Evolutionary conservation across 345 rosid species (phyloP).

Genomic region (Draba incana): DNA sequence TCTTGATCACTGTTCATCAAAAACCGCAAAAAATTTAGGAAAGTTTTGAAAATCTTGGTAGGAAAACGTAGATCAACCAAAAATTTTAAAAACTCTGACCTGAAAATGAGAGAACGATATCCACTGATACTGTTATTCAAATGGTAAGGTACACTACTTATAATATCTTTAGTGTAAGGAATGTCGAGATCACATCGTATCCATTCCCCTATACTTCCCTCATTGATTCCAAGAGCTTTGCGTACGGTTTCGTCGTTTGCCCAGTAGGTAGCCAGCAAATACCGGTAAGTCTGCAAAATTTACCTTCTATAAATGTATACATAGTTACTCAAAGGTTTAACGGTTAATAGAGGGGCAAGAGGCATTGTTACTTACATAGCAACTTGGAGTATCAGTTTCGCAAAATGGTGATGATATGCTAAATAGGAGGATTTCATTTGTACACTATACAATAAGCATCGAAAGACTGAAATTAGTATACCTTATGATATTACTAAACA

Average conservation of each 20-base stretch:
- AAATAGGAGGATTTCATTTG: neutral
- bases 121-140: constrained; percentile 32
- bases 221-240: constrained; percentile 26
- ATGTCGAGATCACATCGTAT: neutral
- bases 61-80: neutral
- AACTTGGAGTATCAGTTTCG: constrained; percentile 6
- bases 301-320: neutral
- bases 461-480: neutral
- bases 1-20: constrained; percentile 50
- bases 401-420: neutral
- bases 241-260: constrained; percentile 23
- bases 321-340: neutral
- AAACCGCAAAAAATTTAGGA: neutral
- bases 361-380: constrained; percentile 23
- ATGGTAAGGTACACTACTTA: constrained; percentile 36
- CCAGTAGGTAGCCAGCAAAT: constrained; percentile 22
- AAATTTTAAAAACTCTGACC: constrained; percentile 17
- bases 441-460: neutral
- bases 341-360: neutral
- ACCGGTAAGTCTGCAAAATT: constrained; percentile 18
- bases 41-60: constrained; percentile 2
- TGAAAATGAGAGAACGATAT: constrained; percentile 37
- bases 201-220: constrained; percentile 32
- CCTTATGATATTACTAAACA: neutral
- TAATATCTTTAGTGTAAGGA: constrained; percentile 21